Percentiles rank a stretch among this genome's conserved stretches.
phyloP scores from a whole-genome alignment of 2,329 filamentous ascomycete genomes.

The Fusarium acutatum region DNA sequence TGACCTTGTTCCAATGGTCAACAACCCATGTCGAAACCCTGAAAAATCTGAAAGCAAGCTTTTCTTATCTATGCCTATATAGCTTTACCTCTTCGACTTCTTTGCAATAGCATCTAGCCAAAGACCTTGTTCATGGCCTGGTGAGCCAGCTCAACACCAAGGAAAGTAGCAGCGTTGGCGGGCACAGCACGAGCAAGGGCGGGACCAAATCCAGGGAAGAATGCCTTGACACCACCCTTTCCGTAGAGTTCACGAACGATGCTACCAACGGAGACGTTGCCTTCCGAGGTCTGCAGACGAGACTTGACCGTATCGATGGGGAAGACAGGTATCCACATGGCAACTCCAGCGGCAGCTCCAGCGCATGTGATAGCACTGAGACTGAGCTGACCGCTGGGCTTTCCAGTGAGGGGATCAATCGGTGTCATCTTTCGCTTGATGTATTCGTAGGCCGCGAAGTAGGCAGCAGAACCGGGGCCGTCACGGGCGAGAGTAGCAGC shows the following conservation, averaged over 20 bases:
- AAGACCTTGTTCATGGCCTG: conserved; percentile 83
- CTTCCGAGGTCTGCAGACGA: conserved; percentile 88
- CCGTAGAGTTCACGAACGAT: conserved; percentile 86
- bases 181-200: conserved; percentile 92
- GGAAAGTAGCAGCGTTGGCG: conserved; percentile 94
- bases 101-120: conserved; percentile 45
- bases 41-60: conserved; percentile 15
- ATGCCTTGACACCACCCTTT: conserved; percentile 84
- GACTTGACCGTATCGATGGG: conserved; percentile 97
- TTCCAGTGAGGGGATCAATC: conserved; percentile 76
- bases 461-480: conserved; percentile 90
- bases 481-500: conserved; percentile 93
- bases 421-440: conserved; percentile 90
- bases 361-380: conserved; percentile 85
- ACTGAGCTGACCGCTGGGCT: conserved; percentile 79
- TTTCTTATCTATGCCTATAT: conserved; percentile 4
- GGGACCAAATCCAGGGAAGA: conserved; percentile 96
- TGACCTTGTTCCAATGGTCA: not conserved
- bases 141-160: conserved; percentile 85
- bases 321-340: conserved; percentile 99
- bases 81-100: not conserved
- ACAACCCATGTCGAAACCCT: not conserved
- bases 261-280: conserved; percentile 80
- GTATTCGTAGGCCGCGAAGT: conserved; percentile 97
- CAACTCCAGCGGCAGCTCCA: conserved; percentile 89